Conservation (phyloP, 106 monocot genomes). For the Acorus gramineus region DNA sequence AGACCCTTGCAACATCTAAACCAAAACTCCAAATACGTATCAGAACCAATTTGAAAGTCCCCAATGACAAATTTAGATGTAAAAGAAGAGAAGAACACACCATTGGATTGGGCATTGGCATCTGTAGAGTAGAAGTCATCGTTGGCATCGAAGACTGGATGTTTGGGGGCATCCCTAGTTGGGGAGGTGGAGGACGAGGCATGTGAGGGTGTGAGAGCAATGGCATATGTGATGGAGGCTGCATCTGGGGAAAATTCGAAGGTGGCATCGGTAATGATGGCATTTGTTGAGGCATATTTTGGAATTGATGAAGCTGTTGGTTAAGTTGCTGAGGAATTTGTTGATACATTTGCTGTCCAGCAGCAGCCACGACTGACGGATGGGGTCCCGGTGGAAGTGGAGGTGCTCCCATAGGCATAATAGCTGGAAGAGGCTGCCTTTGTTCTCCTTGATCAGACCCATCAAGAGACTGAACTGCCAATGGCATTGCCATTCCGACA, state of each 20-base stretch:
- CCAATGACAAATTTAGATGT: background rate
- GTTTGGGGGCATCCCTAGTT: slow-evolving; percentile 28
- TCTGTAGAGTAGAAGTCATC: slow-evolving; percentile 26
- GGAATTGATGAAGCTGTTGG: slow-evolving; percentile 55
- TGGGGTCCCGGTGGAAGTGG: slow-evolving; percentile 96
- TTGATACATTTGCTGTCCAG: slow-evolving; percentile 61
- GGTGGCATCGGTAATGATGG: slow-evolving; percentile 38
- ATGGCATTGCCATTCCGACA: slow-evolving; percentile 74
- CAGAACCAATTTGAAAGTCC: background rate
- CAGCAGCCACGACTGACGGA: slow-evolving; percentile 73
- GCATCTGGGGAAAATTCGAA: slow-evolving; percentile 55
- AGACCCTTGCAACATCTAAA: slow-evolving; percentile 62
- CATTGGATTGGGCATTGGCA: slow-evolving; percentile 64
- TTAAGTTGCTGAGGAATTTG: too few relatives aligned
- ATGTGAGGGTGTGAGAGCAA: slow-evolving; percentile 45
- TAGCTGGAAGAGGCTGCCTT: slow-evolving; percentile 42
- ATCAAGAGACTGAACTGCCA: slow-evolving; percentile 43
- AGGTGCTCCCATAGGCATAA: slow-evolving; percentile 53
- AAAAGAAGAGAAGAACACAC: slow-evolving; percentile 21
- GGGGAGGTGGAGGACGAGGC: slow-evolving; percentile 34
- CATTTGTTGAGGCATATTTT: slow-evolving; percentile 45
- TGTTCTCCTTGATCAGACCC: slow-evolving; percentile 75
- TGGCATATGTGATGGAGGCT: slow-evolving; percentile 54
- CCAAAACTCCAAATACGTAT: too few relatives aligned
- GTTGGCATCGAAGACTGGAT: slow-evolving; percentile 28